Base-by-base conservation (phyloP, 192 early-diverging fungal genomes). In the Chytriomyces confervae region DNA sequence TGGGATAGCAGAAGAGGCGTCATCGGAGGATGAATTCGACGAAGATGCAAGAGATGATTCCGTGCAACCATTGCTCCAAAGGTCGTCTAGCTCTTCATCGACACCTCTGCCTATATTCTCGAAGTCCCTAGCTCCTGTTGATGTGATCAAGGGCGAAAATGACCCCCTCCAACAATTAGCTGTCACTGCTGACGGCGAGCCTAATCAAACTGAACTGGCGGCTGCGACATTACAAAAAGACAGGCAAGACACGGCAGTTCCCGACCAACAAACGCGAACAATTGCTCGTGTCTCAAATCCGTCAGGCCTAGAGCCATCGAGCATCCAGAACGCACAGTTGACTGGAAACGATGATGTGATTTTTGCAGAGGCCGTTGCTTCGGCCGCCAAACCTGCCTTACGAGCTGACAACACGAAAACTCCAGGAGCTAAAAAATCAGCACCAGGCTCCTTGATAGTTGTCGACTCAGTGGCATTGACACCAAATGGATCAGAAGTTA, bases 11-110 rank as follows among this genome's bases (percentile, higher is more conserved):
- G 72, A 76, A 3, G 63, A 49, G 9, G 36, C 5, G 46, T 43
- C 69, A 9, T 66, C 64, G 2, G 75, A 67, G 16, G 66, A 71
- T 23, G 74, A 76, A 13, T 27, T 23, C 7, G 77, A 71, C 0
- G 62, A 73, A 50, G 70, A 79, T 44, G 7, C 51, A 62, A 43
- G 5, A 29, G 78, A 75, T 11, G 67, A 46, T 16, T 49, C 53
- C 53, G 75, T 13, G 13, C 53, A 57, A 57, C 5, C 53, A n/a
- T 57, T 57, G 13, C 53, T 57, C 16, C 20, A 57, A 13, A 13
- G 53, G 5, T 20, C 10, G n/a, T 10, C 53, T n/a, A n/a, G 16
- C 5, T 57, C 3, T 2, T 57, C 53, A 20, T 36, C 36, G 36
- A 36, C 36, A 36, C 36, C 36, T 4, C 36, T 36, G 36, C 36